A percentile compares a stretch with the other conserved stretches of the same genome.
Evolutionary conservation across 257 asterid genomes (phyloP).

Genomic region (Rubia yunnanensis): DNA sequence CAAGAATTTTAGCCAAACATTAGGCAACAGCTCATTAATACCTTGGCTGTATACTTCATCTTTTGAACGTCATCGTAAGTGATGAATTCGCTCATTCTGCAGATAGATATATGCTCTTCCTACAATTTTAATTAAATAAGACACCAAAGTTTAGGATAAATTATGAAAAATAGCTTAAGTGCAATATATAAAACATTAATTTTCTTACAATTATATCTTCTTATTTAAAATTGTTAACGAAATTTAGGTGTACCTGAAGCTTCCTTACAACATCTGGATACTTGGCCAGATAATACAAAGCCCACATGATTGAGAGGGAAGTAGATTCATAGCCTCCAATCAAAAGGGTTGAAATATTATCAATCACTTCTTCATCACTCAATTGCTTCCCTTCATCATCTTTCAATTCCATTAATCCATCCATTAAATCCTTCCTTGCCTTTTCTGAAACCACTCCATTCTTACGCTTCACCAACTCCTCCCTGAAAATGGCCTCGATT

Average conservation of each 20-base stretch:
- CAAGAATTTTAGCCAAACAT: too few relatives aligned
- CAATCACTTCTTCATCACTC: slow-evolving; percentile 15
- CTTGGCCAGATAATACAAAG: slow-evolving; percentile 15
- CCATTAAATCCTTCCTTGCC: slow-evolving; percentile 11
- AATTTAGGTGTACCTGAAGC: not conserved
- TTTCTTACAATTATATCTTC: too few relatives aligned
- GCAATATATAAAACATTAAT: too few relatives aligned
- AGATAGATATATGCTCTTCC: slow-evolving; percentile 39
- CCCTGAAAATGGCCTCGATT: slow-evolving; percentile 22
- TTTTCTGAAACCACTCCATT: not conserved
- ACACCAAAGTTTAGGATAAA: too few relatives aligned
- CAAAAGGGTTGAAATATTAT: slow-evolving; percentile 17
- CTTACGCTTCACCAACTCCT: slow-evolving; percentile 42
- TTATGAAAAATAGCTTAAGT: too few relatives aligned
- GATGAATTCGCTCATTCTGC: slow-evolving; percentile 34
- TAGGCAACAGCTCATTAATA: too few relatives aligned
- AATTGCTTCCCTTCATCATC: slow-evolving; percentile 18
- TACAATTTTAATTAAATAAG: not conserved
- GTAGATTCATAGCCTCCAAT: slow-evolving; percentile 20
- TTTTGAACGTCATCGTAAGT: slow-evolving; percentile 34
- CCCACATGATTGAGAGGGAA: slow-evolving; percentile 19
- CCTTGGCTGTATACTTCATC: slow-evolving; percentile 38
- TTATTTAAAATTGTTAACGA: too few relatives aligned
- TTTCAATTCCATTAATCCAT: slow-evolving; percentile 3
- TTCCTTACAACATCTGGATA: slow-evolving; percentile 3